A percentile compares a stretch with the other conserved stretches of the same genome.
These are phyloP conservation scores for Lepiota subincarnata DNA, from an alignment of 768 basidiomycete genomes.

Conservation along the genomic window DNA sequence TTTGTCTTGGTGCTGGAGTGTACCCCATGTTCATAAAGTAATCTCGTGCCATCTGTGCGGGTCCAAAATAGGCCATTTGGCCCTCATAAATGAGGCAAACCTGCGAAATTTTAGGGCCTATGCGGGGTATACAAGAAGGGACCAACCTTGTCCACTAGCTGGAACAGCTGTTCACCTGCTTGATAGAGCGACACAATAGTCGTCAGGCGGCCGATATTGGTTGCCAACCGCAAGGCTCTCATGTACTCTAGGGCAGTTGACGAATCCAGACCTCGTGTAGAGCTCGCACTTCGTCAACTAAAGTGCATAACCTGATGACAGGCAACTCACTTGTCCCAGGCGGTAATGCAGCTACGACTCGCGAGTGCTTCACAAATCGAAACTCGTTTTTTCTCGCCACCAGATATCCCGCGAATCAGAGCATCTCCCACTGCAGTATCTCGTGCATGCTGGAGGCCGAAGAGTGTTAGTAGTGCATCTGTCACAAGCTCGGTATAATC, in stretches of 20 bases:
- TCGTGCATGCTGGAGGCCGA: conserved; percentile 70
- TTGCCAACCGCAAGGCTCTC: conserved; percentile 57
- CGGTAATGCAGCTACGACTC: conserved; percentile 48
- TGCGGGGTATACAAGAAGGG: too few relatives aligned
- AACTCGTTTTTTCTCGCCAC: conserved; percentile 80
- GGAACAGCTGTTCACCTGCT: conserved; percentile 64
- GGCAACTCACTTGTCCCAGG: conserved; percentile 60
- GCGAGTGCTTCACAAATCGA: conserved; percentile 67
- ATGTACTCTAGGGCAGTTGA: conserved; percentile 74
- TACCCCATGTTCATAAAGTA: conserved; percentile 66
- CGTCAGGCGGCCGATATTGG: conserved; percentile 47
- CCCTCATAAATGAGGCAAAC: conserved; percentile 69
- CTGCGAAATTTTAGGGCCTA: too few relatives aligned
- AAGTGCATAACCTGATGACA: neutral
- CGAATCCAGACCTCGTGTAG: conserved; percentile 61
- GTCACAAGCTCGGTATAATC: conserved; percentile 40
- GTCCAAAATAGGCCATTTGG: conserved; percentile 71
- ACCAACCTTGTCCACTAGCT: conserved; percentile 69
- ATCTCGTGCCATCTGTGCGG: conserved; percentile 54
- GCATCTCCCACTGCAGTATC: conserved; percentile 78
- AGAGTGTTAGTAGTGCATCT: conserved; percentile 59
- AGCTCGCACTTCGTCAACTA: conserved; percentile 30
- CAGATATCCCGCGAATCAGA: conserved; percentile 64
- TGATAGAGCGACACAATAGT: conserved; percentile 84
- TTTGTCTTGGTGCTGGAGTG: conserved; percentile 53